Base-by-base conservation (phyloP, 768 basidiomycete species). In the Leccinellum rugosiceps region DNA sequence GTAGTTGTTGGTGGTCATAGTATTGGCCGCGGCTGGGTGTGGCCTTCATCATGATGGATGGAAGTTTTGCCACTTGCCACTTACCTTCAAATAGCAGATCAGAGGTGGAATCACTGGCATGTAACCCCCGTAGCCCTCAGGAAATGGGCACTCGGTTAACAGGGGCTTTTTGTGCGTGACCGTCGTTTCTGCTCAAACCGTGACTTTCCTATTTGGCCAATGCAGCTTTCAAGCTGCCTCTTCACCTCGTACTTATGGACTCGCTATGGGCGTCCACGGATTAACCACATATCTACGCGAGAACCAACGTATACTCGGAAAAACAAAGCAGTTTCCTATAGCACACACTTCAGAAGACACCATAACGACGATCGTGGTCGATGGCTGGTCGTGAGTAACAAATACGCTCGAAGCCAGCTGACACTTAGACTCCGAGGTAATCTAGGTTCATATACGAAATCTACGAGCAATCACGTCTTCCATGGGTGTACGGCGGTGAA, bases 401-500 rank as follows among this genome's bases (percentile, higher is more conserved):
- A 4, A 30, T 41, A 23, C 43, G 50, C 41, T 28, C 23, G 25
- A 45, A 52, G 55, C 57, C 41, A 34, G 48, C 50, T 58, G 26
- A 10, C 54, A 43, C 60, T 56, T 48, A 53, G 6, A 55, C 41
- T 65, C 45, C 13, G 15, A 58, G 54, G 30, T 46, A 49, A 52
- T 38, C 43, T 61, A 93, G 91, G 35, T 90, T 94, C 72, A 88
- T 93, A 58, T 92, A 86, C 67, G 79, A 82, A 60, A 56, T 92
- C 21, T 78, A 88, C 58, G 72, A 79, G 28, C 76, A 77, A 53
- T 84, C 85, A 2, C 77, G 74, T 55, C 74, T 91, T 48, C 85
- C 89, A 6, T 93, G 91, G 92, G 88, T 90, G 1, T 94, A 90
- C 64, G 92, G 92, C 6, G 92, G 92, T 13, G 90, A 94, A 71